Conservation (phyloP, 2,329 filamentous ascomycete species). For the Paraconiothyrium sp. region DNA sequence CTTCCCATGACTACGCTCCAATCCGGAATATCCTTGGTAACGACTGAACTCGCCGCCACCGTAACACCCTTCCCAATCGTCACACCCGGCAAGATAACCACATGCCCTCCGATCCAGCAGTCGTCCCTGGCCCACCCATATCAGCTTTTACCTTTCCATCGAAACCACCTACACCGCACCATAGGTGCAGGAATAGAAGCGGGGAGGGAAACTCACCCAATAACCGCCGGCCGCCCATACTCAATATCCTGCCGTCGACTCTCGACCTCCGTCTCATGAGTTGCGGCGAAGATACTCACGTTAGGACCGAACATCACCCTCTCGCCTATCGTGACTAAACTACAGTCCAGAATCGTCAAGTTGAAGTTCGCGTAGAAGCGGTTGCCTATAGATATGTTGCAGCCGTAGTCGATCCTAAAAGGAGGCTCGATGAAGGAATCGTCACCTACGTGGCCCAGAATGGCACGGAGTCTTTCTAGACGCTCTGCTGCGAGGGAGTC, state of each 20-base stretch:
- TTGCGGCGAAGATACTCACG: slow-evolving; percentile 62
- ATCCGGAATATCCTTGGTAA: slow-evolving; percentile 51
- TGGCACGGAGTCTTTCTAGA: slow-evolving; percentile 32
- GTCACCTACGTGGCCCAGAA: slow-evolving; percentile 47
- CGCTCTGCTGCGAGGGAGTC: slow-evolving; percentile 39
- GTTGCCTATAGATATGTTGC: slow-evolving; percentile 69
- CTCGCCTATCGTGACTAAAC: slow-evolving; percentile 62
- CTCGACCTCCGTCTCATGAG: slow-evolving; percentile 62
- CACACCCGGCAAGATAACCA: slow-evolving; percentile 53
- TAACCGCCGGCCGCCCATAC: slow-evolving; percentile 56
- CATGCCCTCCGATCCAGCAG: slow-evolving; percentile 28
- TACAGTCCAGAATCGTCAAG: slow-evolving; percentile 62
- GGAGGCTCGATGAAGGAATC: slow-evolving; percentile 67
- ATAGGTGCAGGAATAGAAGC: not conserved
- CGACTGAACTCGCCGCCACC: slow-evolving; percentile 53
- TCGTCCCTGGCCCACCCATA: slow-evolving; percentile 3
- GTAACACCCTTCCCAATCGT: slow-evolving; percentile 54
- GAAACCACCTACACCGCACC: not conserved
- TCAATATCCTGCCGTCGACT: slow-evolving; percentile 60
- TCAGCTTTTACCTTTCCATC: not conserved
- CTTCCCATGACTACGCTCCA: slow-evolving; percentile 10
- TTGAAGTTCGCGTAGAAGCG: slow-evolving; percentile 71
- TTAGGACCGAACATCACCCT: slow-evolving; percentile 63
- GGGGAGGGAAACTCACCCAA: slow-evolving; percentile 3
- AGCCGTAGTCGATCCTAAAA: slow-evolving; percentile 71